Base-by-base conservation (phyloP, 805 yeast species). In the Metschnikowia continentalis region DNA sequence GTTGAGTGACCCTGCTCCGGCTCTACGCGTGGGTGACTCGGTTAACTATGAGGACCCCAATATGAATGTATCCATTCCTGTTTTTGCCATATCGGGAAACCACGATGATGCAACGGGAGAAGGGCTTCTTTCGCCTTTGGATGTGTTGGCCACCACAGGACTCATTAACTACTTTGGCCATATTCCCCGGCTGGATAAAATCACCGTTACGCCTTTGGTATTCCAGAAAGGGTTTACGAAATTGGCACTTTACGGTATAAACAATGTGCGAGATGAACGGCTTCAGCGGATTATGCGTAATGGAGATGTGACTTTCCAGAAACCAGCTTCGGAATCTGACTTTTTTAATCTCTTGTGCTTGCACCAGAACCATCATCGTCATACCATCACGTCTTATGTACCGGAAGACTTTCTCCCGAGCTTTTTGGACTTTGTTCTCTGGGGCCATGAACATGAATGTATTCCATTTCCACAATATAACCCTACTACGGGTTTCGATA, bases 361-460 rank as follows among this genome's bases (percentile, higher is more conserved):
- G 7, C 99, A 94, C 67, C 99, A 94, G 68, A 94, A 94, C 67
- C 97, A 88, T 63, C 78, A 83, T 2, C 82, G 86, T 5, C 91
- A 91, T 60, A 81, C 95, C 1, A 82, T 82, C 41, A 88, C 95
- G 0, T 83, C 89, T 4, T 86, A 86, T 56, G 72, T 94, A 4
- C 98, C 97, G 5, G 98, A 91, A 56, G 77, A 76, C 48, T 86
- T 88, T 58, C 69, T 94, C 22, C 99, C 98, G 0, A 72, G 77
- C 7, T 90, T 91, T 63, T 61, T 94, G 43, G 90, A 94, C 62
- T 73, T 92, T 50, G 84, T 94, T 0, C 70, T 91, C 1, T 94
- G 99, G 99, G 99, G 99, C 15, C 99, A 94, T 67, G 99, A 94
- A 65, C 99, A 94, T 67, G 97, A 94, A 64, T 90, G 97, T 62